phyloP scores from a whole-genome alignment of 2,329 filamentous ascomycete species.

The Fusarium concolor region DNA sequence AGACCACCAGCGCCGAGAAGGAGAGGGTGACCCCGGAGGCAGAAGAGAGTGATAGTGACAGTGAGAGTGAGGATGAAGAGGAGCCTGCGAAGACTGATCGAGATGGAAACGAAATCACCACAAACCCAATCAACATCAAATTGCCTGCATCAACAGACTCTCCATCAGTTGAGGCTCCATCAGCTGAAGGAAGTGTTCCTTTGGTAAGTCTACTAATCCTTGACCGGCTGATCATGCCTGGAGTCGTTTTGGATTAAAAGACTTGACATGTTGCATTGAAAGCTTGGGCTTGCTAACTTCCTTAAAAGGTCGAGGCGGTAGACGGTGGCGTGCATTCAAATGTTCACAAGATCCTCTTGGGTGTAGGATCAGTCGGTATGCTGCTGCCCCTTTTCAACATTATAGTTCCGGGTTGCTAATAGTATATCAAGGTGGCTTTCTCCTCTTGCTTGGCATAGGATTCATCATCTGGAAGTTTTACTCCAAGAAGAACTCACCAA shows the following conservation, averaged over 20 bases:
- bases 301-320: conserved; percentile 19
- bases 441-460: conserved; percentile 39
- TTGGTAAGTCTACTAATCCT: conserved; percentile 33
- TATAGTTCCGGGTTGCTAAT: conserved; percentile 9
- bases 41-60: neutral
- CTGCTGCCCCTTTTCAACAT: neutral
- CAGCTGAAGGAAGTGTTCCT: conserved; percentile 23
- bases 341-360: conserved; percentile 43
- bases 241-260: conserved; percentile 1
- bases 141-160: conserved; percentile 4
- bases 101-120: neutral
- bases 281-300: conserved; percentile 18
- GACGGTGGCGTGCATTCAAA: conserved; percentile 34
- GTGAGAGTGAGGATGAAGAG: conserved; percentile 2
- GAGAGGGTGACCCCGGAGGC: conserved; percentile 10
- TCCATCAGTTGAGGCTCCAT: conserved; percentile 23
- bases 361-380: conserved; percentile 43
- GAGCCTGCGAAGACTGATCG: neutral
- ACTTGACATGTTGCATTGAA: neutral
- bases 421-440: conserved; percentile 27
- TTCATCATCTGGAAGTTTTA: conserved; percentile 42
- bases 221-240: neutral
- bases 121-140: conserved; percentile 2
- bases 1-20: neutral
- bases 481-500: conserved; percentile 16